phyloP scores from a whole-genome alignment of 768 basidiomycete genomes.

The Macrolepiota albuminosa region DNA sequence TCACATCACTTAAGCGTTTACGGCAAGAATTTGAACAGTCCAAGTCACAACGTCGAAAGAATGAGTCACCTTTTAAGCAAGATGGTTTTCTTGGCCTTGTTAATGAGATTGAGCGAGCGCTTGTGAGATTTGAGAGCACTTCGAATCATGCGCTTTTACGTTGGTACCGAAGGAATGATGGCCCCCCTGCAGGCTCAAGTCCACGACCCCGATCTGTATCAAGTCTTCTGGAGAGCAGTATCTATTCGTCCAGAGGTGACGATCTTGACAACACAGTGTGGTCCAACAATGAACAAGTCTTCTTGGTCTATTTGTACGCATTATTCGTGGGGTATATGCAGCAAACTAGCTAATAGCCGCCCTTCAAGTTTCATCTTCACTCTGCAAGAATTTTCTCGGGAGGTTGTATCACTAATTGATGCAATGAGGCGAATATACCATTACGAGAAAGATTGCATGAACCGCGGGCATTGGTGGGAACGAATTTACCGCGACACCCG shows the following conservation, averaged over 20 bases:
- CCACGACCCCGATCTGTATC: slow-evolving; percentile 20
- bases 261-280: slow-evolving; percentile 35
- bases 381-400: slow-evolving; percentile 87
- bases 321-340: background rate
- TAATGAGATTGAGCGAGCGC: slow-evolving; percentile 61
- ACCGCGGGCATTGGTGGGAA: slow-evolving; percentile 33
- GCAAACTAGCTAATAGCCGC: background rate
- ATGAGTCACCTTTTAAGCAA: slow-evolving; percentile 33
- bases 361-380: slow-evolving; percentile 88
- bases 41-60: slow-evolving; percentile 22
- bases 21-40: slow-evolving; percentile 59
- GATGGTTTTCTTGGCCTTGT: slow-evolving; percentile 64
- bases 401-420: slow-evolving; percentile 77
- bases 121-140: slow-evolving; percentile 73
- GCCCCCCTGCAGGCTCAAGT: slow-evolving; percentile 11
- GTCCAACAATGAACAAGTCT: slow-evolving; percentile 76
- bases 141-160: slow-evolving; percentile 82
- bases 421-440: slow-evolving; percentile 77
- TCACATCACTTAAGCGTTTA: slow-evolving; percentile 54
- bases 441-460: slow-evolving; percentile 48
- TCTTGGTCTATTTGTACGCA: slow-evolving; percentile 86
- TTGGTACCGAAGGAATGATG: slow-evolving; percentile 56
- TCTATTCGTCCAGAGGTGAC: slow-evolving; percentile 16
- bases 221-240: slow-evolving; percentile 11
- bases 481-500: slow-evolving; percentile 24